Evolutionary conservation across 257 asterid genomes (phyloP), one percentile per base, ranked within the genome.

Genomic region (Anisodus acutangulus): DNA sequence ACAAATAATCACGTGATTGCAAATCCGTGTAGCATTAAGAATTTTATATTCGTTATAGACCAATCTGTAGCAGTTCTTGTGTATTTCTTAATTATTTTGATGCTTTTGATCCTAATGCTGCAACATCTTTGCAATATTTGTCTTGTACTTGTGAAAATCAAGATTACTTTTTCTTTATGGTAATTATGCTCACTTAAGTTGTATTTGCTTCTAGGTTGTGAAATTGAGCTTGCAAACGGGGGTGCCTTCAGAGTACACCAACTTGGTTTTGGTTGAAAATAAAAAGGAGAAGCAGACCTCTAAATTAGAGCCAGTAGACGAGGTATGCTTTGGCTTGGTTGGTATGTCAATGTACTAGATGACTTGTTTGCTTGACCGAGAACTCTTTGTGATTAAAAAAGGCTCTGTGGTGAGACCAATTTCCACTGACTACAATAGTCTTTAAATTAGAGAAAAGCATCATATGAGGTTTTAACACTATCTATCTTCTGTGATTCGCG

Each of bases 211-310:
- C 84, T 84, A 95, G 99, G 94, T 88, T 26, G 89, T 88, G 47
- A 91, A 86, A 66, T 16, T 95, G 88, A 94, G 99, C 92, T 83
- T 94, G 87, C 95, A 88, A 47, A 86, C 88, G 4, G 92, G 95
- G 47, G 87, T 94, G 55, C 90, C 95, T 58, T 95, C 98, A 1
- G 98, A 95, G 82, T 92, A 90, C 78, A 93, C 96, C 83, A 89
- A 87, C 85, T 87, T 95, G 89, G 74, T 91, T 86, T 84, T 93
- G 51, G 81, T 88, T 1, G 98, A 91, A 88, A 89, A 82, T 8
- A 89, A 83, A 41, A 88, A 84, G 85, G 85, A 79, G 86, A 92
- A 84, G 89, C 86, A 60, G 81, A 62, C 78, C 63, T 55, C 87
- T 86, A 87, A 88, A 87, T 83, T 87, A 35, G 90, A 88, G 81